phyloP scores from a whole-genome alignment of 2,329 filamentous ascomycete genomes.

The Leptographium wingfieldii region DNA sequence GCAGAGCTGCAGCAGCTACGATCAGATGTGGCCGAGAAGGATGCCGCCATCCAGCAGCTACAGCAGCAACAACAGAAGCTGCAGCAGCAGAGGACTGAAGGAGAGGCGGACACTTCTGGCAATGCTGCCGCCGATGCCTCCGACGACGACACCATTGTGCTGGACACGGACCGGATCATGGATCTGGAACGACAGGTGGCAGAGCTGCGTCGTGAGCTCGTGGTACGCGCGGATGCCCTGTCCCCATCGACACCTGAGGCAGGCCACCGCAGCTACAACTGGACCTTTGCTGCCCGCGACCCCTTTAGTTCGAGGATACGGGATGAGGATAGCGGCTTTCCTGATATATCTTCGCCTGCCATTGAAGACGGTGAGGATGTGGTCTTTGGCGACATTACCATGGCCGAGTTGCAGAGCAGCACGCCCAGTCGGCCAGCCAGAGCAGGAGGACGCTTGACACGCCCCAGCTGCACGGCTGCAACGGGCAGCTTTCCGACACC shows the following conservation, averaged over 20 bases:
- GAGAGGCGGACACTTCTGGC: background rate
- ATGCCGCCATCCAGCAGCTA: constrained; percentile 33
- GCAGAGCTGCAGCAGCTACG: constrained; percentile 37
- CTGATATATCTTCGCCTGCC: constrained; percentile 16
- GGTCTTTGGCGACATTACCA: constrained; percentile 35
- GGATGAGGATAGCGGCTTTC: constrained; percentile 12
- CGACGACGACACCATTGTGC: constrained; percentile 30
- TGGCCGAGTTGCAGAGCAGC: constrained; percentile 37
- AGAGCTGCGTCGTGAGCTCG: constrained; percentile 19
- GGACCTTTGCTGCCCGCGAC: constrained; percentile 37
- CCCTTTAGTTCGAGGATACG: constrained; percentile 24
- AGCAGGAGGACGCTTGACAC: constrained; percentile 14
- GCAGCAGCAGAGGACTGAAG: background rate
- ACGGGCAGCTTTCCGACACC: constrained; percentile 39
- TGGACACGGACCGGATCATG: constrained; percentile 30
- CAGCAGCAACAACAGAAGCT: background rate
- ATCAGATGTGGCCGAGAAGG: constrained; percentile 33
- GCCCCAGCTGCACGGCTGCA: background rate
- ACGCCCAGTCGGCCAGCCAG: constrained; percentile 29
- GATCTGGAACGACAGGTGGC: constrained; percentile 25
- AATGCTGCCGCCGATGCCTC: background rate
- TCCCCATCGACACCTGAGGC: constrained; percentile 12
- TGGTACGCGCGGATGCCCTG: constrained; percentile 5
- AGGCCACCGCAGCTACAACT: constrained; percentile 26
- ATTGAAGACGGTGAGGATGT: constrained; percentile 14